These are phyloP conservation scores for Saturnispora saitoi DNA, from an alignment of 805 yeast species.

Conservation along the genomic window DNA sequence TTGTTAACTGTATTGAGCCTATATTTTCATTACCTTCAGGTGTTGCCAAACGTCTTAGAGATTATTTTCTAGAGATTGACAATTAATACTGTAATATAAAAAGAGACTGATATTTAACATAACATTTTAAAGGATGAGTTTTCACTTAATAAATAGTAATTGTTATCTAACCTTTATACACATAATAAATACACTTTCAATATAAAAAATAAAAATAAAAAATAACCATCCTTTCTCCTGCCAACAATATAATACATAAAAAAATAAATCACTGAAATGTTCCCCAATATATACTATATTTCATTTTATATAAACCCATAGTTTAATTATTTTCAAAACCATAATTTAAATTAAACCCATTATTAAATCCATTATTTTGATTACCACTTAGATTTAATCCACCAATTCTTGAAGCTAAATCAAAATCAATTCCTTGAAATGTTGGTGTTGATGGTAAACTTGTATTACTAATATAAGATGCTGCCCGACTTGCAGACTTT, in stretches of 20 bases:
- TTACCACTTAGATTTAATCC: conserved; percentile 14
- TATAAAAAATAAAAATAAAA: neutral
- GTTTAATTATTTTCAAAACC: neutral
- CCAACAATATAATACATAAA: neutral
- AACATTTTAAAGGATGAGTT: too few species aligned
- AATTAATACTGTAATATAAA: neutral
- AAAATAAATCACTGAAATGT: neutral
- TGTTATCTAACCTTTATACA: neutral
- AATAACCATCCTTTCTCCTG: neutral
- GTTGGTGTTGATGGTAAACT: conserved; percentile 6
- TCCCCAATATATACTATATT: too few species aligned
- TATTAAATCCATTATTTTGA: neutral
- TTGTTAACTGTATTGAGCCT: conserved; percentile 39
- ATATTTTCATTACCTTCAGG: conserved; percentile 48
- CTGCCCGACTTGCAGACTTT: neutral
- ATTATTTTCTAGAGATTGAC: neutral
- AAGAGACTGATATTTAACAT: too few species aligned
- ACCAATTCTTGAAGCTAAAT: conserved; percentile 16
- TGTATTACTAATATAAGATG: neutral
- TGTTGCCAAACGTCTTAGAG: conserved; percentile 17
- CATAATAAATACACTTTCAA: neutral
- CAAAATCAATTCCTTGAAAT: conserved; percentile 7
- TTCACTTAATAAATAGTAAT: neutral
- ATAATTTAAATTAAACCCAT: conserved; percentile 3
- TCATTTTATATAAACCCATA: neutral